Percentiles rank a stretch among this genome's conserved stretches.
Evolutionary conservation across 2,329 filamentous ascomycete genomes (phyloP).

Genomic region (Diplodia sapinea): DNA sequence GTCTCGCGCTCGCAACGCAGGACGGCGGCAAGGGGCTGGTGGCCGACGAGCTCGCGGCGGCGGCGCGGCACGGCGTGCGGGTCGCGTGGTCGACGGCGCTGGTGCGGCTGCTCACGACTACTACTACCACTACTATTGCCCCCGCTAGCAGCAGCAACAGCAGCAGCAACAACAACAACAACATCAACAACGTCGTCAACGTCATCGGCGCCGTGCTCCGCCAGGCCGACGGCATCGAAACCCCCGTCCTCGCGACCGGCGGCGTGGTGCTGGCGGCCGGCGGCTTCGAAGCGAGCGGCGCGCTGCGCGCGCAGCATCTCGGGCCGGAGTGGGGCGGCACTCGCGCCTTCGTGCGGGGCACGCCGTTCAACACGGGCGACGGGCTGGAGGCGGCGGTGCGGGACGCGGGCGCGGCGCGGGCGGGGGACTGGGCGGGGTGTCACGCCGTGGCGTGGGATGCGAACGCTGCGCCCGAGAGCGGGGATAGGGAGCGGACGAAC

Average conservation of each 20-base stretch:
- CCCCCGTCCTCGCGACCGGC: conserved; percentile 42
- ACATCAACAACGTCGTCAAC: too few relatives aligned
- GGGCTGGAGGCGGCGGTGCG: conserved; percentile 60
- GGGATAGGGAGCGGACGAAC: conserved; percentile 66
- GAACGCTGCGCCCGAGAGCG: conserved; percentile 60
- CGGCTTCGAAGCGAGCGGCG: conserved; percentile 67
- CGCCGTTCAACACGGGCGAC: conserved; percentile 68
- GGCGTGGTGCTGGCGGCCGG: conserved; percentile 64
- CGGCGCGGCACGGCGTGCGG: conserved; percentile 50
- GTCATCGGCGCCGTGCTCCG: conserved; percentile 45
- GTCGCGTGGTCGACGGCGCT: conserved; percentile 57
- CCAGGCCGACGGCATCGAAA: conserved; percentile 35
- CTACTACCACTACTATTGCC: too few relatives aligned
- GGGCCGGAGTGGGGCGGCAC: conserved; percentile 68
- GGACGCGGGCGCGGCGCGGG: conserved; percentile 57
- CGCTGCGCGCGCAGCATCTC: conserved; percentile 61
- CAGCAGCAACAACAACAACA: too few relatives aligned
- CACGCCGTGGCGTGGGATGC: conserved; percentile 71
- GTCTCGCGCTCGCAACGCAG: conserved; percentile 63
- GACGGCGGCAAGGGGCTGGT: conserved; percentile 67
- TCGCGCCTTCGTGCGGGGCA: conserved; percentile 64
- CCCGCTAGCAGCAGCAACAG: too few relatives aligned
- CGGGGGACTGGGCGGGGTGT: conserved; percentile 68
- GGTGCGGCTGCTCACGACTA: conserved; percentile 37
- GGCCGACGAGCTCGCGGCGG: conserved; percentile 55